Base-by-base conservation (phyloP, 1,284 basidiomycete genomes). In the Ustilago tritici region DNA sequence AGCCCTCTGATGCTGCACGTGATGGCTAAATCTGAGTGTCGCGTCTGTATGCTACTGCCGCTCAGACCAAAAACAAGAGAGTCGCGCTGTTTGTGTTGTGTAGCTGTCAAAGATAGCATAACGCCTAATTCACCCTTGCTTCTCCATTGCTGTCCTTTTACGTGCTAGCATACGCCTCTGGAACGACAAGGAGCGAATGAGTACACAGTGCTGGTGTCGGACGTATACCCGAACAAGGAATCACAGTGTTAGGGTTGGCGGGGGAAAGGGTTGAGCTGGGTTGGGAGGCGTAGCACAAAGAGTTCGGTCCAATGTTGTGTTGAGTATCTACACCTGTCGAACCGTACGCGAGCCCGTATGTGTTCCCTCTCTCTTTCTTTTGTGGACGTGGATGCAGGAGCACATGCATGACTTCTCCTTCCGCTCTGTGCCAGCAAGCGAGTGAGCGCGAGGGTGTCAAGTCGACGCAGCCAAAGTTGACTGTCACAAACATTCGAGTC, bases 1-100 rank as follows among this genome's bases (percentile, higher is more conserved):
- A 50, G 57, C 34, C 23, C 38, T 40, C 17, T 50, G 49, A 14
- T 23, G 35, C 5, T 49, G 61, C 61, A 63, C 61, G 61, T 63
- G 61, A 63, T 63, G 61, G 61, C 8, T 10, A 12, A 50, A 14
- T 23, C 36, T 17, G 41, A 35, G 9, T 2, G 3, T 31, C 60
- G 60, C 53, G 60, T 62, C 61, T 36, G 35, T 63, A 54, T 23
- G 50, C 32, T 12, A 6, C n/a, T 34, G 50, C 34, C n/a, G 32
- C 52, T 28, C 35, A 34, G 12, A 9, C 43, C 43, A 54, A 38
- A 54, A 35, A 54, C 52, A 54, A 28, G 23, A 2, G 23, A 54
- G 52, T 54, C 52, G 52, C 52, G 52, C 35, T 54, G 43, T 46
- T 10, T 52, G 23, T 14, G 23, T 50, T 32, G 28, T 32, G 28